Evolutionary conservation across 2,329 filamentous ascomycete genomes (phyloP), one percentile per base, ranked within the genome.

Genomic region (Bipolaris gigantea): DNA sequence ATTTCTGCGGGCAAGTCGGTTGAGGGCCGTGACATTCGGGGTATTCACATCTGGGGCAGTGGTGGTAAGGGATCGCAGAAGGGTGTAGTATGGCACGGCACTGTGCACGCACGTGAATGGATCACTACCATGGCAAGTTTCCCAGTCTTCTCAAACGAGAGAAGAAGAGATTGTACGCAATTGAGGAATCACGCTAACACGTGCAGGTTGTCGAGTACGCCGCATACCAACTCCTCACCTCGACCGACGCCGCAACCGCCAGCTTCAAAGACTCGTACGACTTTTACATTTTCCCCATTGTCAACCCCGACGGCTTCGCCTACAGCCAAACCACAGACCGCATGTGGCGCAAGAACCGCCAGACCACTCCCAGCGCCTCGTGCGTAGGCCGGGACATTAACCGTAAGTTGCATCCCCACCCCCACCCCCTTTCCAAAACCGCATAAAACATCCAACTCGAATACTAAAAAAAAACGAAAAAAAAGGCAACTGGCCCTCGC

Each of bases 191-290:
- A 32, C 41, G 50, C 55, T 64, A 27, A 63, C 21, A 32, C n/a
- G 15, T 6, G 18, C 13, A 53, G 64, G 65, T 69, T 5, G 69
- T 68, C 11, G 73, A 75, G 41, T 75, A 74, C 35, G 66, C 72
- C 1, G 69, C 71, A 1, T 74, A 72, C 59, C 66, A 71, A 54
- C 64, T 75, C 18, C 64, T 75, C 13, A 70, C 67, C 13, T 62
- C 65, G 5, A 68, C 70, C 3, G 66, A 73, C 41, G 42, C 71
- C 11, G 60, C 62, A 1, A 64, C 65, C 38, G 63, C 65, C 2
- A 65, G 71, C 1, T 78, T 83, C 48, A 77, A 88, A 21, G 79
- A 87, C 70, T 82, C 78, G 50, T 87, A 85, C 65, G 87, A 89
- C 72, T 86, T 86, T 60, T 87, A 86, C 69, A 80, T 89, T 60